Evolutionary conservation across 495 filamentous ascomycete species (phyloP), one percentile per base, ranked within the genome.

Genomic region (Hyaloscypha hepaticicola): DNA sequence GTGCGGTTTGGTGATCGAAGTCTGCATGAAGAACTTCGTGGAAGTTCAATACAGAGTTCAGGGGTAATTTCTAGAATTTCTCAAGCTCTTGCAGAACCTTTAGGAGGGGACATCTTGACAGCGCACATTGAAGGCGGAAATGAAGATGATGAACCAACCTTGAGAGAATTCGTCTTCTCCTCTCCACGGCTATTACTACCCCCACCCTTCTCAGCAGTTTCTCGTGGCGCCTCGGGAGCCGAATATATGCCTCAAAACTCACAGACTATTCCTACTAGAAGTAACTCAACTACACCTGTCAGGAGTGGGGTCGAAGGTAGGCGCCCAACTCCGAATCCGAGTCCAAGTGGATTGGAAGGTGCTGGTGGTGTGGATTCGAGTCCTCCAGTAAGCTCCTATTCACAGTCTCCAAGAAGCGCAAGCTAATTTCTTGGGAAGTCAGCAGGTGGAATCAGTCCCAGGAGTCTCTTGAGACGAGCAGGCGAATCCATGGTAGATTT

Each of bases 181-280:
- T 68, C 59, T 49, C 70, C 72, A 57, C 70, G 69, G 38, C 71
- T 77, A 45, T 60, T 74, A 12, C 72, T 79, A 0, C 78, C 77
- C 26, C 73, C 73, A 9, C 78, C 78, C 11, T 77, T 79, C 69
- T 79, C 75, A 3, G 63, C 71, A 14, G 73, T 74, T 2, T 77
- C 55, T 80, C 81, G 57, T 79, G 80, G 24, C 74, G 78, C 74
- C 77, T 86, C 75, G 75, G 80, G 73, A 77, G 79, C 52, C 22
- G 45, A 53, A 41, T 61, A 72, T 12, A 21, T 45, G 26, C 61
- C 61, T 21, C 19, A 31, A 14, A 41, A 61, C 22, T 27, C 60
- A 0, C 29, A n/a, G 19, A 51, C 57, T 25, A 65, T 61, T 58
- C 45, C 61, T 41, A 58, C 55, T 9, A 45, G 48, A 58, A 61